These are phyloP conservation scores for Monosporozyma unispora DNA, from an alignment of 805 yeast genomes.

Conservation along the genomic window DNA sequence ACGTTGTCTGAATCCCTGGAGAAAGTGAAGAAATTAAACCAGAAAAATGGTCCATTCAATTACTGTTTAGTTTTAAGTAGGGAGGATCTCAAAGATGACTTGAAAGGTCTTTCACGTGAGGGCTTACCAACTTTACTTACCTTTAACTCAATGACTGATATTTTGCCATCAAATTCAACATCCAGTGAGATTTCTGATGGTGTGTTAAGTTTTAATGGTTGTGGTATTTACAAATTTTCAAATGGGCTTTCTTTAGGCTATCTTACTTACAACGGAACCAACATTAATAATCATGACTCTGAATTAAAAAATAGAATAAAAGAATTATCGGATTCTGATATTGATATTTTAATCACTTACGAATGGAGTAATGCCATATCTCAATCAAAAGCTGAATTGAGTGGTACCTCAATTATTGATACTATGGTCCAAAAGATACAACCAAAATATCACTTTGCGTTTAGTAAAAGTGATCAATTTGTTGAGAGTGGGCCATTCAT, in stretches of 20 bases:
- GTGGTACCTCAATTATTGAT: conserved; percentile 41
- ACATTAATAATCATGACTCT: conserved; percentile 18
- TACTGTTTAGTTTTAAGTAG: conserved; percentile 43
- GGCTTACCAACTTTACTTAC: conserved; percentile 13
- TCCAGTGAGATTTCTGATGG: neutral
- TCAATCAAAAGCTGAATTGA: conserved; percentile 34
- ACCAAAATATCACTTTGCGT: conserved; percentile 64
- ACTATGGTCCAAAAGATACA: conserved; percentile 33
- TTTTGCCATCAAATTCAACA: neutral
- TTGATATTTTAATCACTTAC: conserved; percentile 50
- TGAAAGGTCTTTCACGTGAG: conserved; percentile 9
- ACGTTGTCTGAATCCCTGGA: conserved; percentile 29
- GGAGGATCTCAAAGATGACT: conserved; percentile 23
- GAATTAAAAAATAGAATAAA: conserved; percentile 15
- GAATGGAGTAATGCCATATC: conserved; percentile 55
- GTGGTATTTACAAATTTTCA: conserved; percentile 33
- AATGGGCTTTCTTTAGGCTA: conserved; percentile 44
- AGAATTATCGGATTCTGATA: conserved; percentile 10
- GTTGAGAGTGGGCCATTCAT: conserved; percentile 49
- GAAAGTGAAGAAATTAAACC: conserved; percentile 41
- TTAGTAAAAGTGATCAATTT: conserved; percentile 34
- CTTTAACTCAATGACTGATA: conserved; percentile 3
- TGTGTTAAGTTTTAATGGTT: conserved; percentile 28
- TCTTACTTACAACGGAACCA: conserved; percentile 27
- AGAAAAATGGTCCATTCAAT: conserved; percentile 61